A percentile compares a stretch with the other conserved stretches of the same genome.
Evolutionary conservation across 2,329 filamentous ascomycete genomes (phyloP).

Genomic region (Ophiostoma triangulosporum): DNA sequence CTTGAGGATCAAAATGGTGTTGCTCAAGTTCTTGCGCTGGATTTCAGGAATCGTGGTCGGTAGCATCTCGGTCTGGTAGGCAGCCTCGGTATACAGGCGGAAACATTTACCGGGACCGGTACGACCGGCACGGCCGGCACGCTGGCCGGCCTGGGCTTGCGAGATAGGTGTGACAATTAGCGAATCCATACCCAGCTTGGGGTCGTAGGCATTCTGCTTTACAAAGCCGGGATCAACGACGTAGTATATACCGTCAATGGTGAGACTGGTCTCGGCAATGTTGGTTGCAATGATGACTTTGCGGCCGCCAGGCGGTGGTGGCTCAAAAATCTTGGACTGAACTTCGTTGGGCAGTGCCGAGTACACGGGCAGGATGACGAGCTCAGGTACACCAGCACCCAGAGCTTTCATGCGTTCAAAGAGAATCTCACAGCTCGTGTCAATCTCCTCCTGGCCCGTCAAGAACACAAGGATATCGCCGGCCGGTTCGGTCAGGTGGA

Average conservation of each 20-base stretch:
- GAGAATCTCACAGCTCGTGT: slow-evolving; percentile 83
- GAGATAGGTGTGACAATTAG: slow-evolving; percentile 92
- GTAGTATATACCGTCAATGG: slow-evolving; percentile 95
- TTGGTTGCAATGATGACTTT: slow-evolving; percentile 98
- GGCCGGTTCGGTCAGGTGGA: slow-evolving; percentile 80
- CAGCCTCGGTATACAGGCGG: slow-evolving; percentile 85
- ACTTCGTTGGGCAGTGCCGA: slow-evolving; percentile 86
- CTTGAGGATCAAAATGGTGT: slow-evolving; percentile 94
- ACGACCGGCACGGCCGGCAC: slow-evolving; percentile 81
- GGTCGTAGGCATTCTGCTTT: slow-evolving; percentile 94
- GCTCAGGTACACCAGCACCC: slow-evolving; percentile 77
- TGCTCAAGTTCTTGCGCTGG: slow-evolving; percentile 81
- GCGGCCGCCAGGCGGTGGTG: slow-evolving; percentile 67
- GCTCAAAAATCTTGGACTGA: slow-evolving; percentile 89
- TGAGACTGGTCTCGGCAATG: slow-evolving; percentile 95
- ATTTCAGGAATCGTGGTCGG: slow-evolving; percentile 95
- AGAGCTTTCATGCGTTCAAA: slow-evolving; percentile 94
- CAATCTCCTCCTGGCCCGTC: slow-evolving; percentile 95
- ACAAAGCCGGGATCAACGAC: slow-evolving; percentile 96
- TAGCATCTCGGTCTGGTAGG: slow-evolving; percentile 93
- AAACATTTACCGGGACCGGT: slow-evolving; percentile 96
- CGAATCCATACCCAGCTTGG: slow-evolving; percentile 95
- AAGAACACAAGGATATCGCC: slow-evolving; percentile 96
- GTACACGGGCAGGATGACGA: slow-evolving; percentile 93
- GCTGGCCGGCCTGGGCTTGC: slow-evolving; percentile 89